These are phyloP conservation scores for Mycosarcoma maydis DNA, from an alignment of 1,284 basidiomycete species.

Conservation along the genomic window DNA sequence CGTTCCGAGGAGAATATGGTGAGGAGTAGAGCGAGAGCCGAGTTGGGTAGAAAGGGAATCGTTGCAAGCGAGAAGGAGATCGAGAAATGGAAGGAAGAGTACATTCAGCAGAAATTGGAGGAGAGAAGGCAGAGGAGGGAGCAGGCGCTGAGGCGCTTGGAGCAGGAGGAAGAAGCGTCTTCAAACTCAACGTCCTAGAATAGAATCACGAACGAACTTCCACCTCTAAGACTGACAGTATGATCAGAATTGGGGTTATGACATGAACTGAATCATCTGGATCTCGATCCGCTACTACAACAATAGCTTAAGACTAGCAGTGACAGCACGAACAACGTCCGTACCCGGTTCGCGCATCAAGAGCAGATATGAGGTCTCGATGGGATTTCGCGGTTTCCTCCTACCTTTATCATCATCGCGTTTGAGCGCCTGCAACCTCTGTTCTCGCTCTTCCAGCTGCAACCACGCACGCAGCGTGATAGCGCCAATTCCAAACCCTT, in stretches of 20 bases:
- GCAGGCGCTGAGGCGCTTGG: constrained; percentile 8
- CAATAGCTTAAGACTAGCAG: constrained; percentile 18
- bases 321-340: constrained; percentile 34
- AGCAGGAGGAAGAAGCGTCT: constrained; percentile 3
- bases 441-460: constrained; percentile 24
- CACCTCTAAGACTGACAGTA: too few relatives aligned
- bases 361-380: constrained; percentile 29
- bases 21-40: constrained; percentile 44
- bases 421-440: constrained; percentile 6
- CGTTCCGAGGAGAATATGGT: constrained; percentile 57
- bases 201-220: too few relatives aligned
- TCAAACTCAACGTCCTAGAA: too few relatives aligned
- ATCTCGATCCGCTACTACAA: background rate
- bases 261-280: background rate
- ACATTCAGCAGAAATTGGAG: constrained; percentile 40
- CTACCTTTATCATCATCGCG: constrained; percentile 8
- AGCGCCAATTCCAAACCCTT: constrained; percentile 37
- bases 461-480: constrained; percentile 30
- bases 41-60: constrained; percentile 56
- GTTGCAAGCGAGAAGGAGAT: constrained; percentile 60
- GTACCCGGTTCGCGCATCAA: constrained; percentile 38
- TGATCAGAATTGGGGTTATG: background rate
- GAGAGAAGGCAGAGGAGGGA: constrained; percentile 40
- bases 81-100: constrained; percentile 59
- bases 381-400: constrained; percentile 25